Evolutionary conservation across 2,329 filamentous ascomycete species (phyloP), one percentile per base, ranked within the genome.

Genomic region (Stemphylium beticola): DNA sequence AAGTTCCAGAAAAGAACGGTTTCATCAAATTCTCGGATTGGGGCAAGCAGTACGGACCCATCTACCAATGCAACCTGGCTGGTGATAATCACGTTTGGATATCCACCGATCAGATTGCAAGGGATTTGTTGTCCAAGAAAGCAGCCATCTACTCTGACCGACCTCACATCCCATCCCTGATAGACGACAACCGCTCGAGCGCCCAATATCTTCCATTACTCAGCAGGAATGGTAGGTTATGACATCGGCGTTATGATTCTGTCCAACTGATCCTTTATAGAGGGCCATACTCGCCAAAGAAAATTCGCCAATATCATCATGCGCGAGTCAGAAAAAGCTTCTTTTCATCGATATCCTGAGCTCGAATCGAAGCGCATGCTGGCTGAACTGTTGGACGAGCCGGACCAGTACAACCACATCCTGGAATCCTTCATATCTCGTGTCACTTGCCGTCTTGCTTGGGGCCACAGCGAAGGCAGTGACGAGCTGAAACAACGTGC

Each of bases 401-500:
- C 78, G 1, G 66, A 71, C 7, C 62, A 70, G 14, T 81, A 80
- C 62, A 78, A 79, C 40, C 72, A 77, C 50, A 70, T 70, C 1
- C 64, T 80, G 34, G 78, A 81, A 53, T 79, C 77, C 0, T 80
- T 76, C 66, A 76, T 79, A 34, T 70, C 78, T 12, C 73, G 78
- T 14, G 74, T 80, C n/a, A 81, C 77, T n/a, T 78, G 76, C 47
- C 73, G 78, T 26, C 67, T 80, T 8, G 78, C 78, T 14, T 81
- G 78, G 78, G 78, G 78, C 9, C 77, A 76, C 48, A 71, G 75
- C 44, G 73, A 76, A 47, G 75, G 74, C 8, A 77, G 76, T 29
- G 77, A 80, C 36, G 78, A 81, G 51, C 72, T 80, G 40, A 80
- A 80, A 53, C 77, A 80, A 58, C 72, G 78, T 39, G 78, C 78